Evolutionary conservation across 2,329 filamentous ascomycete species (phyloP), one percentile per base, ranked within the genome.

Genomic region (Talaromyces islandicus): DNA sequence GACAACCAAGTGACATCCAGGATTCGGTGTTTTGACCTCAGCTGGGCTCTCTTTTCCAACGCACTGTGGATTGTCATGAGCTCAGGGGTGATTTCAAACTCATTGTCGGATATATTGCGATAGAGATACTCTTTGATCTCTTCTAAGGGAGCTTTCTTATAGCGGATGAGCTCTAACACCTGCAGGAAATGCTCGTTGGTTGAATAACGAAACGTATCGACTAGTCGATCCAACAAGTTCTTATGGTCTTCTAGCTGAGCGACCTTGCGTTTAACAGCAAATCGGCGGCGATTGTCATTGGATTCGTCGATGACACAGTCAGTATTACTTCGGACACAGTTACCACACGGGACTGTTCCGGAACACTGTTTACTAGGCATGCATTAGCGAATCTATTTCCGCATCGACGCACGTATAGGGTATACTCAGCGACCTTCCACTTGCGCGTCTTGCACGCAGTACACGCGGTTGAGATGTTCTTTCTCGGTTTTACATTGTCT

Each of bases 331-430:
- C 60, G 59, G 29, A 55, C 50, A 54, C 69, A 71, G 14, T 61
- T 63, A 7, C 64, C 58, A 59, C 69, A 71, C 4, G 68, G 66
- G 3, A 57, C 41, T 6, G 63, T 62, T 48, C 68, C 66, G 54
- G 59, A 59, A 65, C 60, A 69, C 67, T 67, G 50, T 81, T 59
- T 74, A 76, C 38, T 73, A 75, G 69, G 7, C 38, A 17, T 25
- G 25, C 11, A 41, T 60, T 57, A 60, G 59, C 14, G 11, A 29
- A 21, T 11, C 10, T 52, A 17, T 35, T 41, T 29, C n/a, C 7
- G 29, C 29, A 35, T 17, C 25, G 19, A 7, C 41, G 19, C 24
- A 17, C 53, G 14, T 25, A 29, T 27, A 46, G n/a, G n/a, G 11
- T 19, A 4, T 46, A 38, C 12, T 30, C 14, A 51, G 17, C 27